Percentiles rank a stretch among this genome's conserved stretches.
Conservation (phyloP, 805 yeast genomes). For the Ogataea methanolica region DNA sequence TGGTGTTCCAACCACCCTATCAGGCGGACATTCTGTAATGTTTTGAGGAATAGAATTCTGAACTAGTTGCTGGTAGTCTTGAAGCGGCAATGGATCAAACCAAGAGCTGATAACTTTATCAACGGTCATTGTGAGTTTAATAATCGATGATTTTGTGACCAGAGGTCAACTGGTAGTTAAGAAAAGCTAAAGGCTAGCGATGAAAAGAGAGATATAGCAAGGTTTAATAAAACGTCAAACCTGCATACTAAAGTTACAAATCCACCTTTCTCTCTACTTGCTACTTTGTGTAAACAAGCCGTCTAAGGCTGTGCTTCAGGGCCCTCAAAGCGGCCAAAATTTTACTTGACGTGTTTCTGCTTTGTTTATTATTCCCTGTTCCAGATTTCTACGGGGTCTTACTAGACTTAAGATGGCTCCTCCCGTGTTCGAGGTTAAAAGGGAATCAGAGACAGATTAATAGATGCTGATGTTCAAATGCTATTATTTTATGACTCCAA, state of each 20-base stretch:
- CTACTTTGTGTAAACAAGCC: too few species aligned
- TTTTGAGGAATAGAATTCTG: conserved; percentile 17
- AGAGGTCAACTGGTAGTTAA: background rate
- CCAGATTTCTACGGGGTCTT: too few species aligned
- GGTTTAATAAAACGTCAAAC: background rate
- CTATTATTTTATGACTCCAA: too few species aligned
- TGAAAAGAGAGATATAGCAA: background rate
- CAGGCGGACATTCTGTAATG: conserved; percentile 18
- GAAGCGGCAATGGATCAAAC: conserved; percentile 28
- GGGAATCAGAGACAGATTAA: too few species aligned
- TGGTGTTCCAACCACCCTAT: conserved; percentile 25
- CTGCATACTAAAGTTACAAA: too few species aligned
- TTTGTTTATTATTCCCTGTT: too few species aligned
- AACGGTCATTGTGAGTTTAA: conserved; percentile 7
- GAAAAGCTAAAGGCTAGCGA: background rate
- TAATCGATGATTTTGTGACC: background rate
- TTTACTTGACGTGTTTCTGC: background rate
- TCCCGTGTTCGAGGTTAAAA: too few species aligned
- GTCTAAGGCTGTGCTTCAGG: background rate
- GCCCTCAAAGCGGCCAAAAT: background rate
- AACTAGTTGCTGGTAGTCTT: conserved; percentile 18
- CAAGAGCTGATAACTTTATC: conserved; percentile 14
- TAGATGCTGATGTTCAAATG: too few species aligned
- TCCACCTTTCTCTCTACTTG: too few species aligned
- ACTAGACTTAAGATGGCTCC: too few species aligned